Percentiles rank a stretch among this genome's conserved stretches.
phyloP scores from a whole-genome alignment of 345 rosid species.

The Rhodomyrtus tomentosa region DNA sequence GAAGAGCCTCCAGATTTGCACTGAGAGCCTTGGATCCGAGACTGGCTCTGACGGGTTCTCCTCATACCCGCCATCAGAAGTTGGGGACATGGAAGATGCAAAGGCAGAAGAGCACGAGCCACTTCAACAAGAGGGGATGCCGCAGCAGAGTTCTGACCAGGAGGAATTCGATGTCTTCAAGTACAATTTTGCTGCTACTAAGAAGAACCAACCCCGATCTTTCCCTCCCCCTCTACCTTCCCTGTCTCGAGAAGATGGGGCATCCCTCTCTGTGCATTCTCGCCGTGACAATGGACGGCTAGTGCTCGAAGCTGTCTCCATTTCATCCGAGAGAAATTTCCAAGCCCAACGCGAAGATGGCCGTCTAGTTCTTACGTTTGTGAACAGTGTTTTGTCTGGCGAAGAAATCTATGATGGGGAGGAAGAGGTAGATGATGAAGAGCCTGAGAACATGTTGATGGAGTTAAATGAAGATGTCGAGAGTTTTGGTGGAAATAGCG shows the following conservation, averaged over 20 bases:
- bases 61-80: slow-evolving; percentile 50
- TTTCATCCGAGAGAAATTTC: slow-evolving; percentile 58
- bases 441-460: background rate
- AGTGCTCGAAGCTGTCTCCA: slow-evolving; percentile 80
- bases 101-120: slow-evolving; percentile 7
- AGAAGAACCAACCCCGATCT: slow-evolving; percentile 16
- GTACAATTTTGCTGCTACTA: slow-evolving; percentile 7
- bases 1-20: slow-evolving; percentile 85
- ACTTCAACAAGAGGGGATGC: background rate
- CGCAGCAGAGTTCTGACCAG: background rate
- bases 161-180: background rate
- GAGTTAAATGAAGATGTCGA: background rate
- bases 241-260: slow-evolving; percentile 40
- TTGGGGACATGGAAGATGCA: slow-evolving; percentile 29
- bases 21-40: slow-evolving; percentile 98
- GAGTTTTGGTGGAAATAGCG: background rate
- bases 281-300: slow-evolving; percentile 78
- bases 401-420: background rate
- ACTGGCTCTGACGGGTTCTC: slow-evolving; percentile 89
- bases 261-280: slow-evolving; percentile 55
- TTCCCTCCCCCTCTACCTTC: slow-evolving; percentile 86
- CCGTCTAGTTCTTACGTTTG: slow-evolving; percentile 72
- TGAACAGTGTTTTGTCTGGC: background rate
- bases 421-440: background rate
- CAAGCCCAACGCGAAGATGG: slow-evolving; percentile 72